Base-by-base conservation (phyloP, 306 rosid species). In the Comarum palustre region DNA sequence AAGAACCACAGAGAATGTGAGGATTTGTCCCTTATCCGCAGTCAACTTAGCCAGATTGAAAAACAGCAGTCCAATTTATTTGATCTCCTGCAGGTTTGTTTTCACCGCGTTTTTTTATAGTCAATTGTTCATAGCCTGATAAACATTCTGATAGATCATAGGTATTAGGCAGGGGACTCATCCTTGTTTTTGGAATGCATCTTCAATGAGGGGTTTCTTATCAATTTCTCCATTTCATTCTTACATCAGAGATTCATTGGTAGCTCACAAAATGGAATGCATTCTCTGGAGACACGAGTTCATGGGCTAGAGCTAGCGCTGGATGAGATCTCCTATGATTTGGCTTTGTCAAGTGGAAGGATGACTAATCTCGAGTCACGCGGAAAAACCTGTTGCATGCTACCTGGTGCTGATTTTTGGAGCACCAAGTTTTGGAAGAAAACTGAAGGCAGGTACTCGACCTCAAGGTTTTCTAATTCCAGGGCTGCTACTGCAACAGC, bases 241-340 rank as follows among this genome's bases (percentile, higher is more conserved):
- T 60, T 69, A 48, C 85, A 43, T 46, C 66, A 95, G 99, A 88
- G 81, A 78, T 90, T 95, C 90, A 92, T 95, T 57, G 95, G 95
- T 73, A 95, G 87, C 95, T 95, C 99, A 15, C 96, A 92, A 76
- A 84, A 78, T 51, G 99, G 97, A 78, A 88, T 95, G 96, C 90
- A 27, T n/a, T 83, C 96, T 24, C 78, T 95, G 82, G 99, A 95
- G 90, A 87, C 92, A 6, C 99, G 99, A 24, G 99, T 95, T 8
- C 97, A 90, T 73, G 96, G 99, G 68, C 91, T 95, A 50, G 99
- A 95, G 85, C 75, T 91, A 69, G 93, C 96, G 31, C 66, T 95
- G 80, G 99, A 95, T 76, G 99, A 89, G 81, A 88, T 95, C 78
- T 95, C 96, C 57, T 86, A 88, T 78, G 97, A 92, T 86, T 84